Evolutionary conservation across 225 moss, liverwort and hornwort species (phyloP).

Genomic region (Sphagnum tenellum): DNA sequence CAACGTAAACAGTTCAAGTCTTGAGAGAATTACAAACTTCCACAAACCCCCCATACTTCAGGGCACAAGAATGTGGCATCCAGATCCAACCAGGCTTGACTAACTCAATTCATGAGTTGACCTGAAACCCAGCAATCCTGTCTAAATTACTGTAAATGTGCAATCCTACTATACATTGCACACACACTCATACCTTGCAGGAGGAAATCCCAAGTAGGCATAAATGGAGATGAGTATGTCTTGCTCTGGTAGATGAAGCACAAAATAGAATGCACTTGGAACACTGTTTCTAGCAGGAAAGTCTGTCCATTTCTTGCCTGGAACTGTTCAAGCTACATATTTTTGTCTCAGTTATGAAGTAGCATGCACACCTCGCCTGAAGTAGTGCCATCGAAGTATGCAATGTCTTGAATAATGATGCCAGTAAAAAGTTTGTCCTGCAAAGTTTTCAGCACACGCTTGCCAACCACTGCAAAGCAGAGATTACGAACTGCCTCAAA

Average conservation of each 20-base stretch:
- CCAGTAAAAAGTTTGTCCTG: conserved; percentile 95
- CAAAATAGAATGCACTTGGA: no score
- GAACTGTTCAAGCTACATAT: conserved; percentile 25
- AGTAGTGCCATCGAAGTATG: conserved; percentile 98
- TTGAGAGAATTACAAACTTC: no score
- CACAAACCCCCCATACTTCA: no score
- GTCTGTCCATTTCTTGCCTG: neutral
- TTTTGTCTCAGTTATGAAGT: conserved; percentile 39
- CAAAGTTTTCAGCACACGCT: conserved; percentile 93
- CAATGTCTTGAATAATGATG: conserved; percentile 90
- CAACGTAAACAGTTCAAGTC: neutral
- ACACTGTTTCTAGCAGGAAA: no score
- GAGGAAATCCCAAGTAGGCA: neutral
- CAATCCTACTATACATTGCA: no score
- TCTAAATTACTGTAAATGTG: no score
- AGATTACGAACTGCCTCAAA: conserved; percentile 93
- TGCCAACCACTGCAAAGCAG: conserved; percentile 96
- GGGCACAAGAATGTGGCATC: no score
- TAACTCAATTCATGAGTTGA: no score
- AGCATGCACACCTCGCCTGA: conserved; percentile 85
- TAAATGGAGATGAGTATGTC: neutral
- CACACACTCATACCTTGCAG: no score
- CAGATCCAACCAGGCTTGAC: no score
- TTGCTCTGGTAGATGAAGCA: neutral
- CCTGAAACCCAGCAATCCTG: no score